Base-by-base conservation (phyloP, 2,329 filamentous ascomycete species). In the Pseudocercospora crystallina region DNA sequence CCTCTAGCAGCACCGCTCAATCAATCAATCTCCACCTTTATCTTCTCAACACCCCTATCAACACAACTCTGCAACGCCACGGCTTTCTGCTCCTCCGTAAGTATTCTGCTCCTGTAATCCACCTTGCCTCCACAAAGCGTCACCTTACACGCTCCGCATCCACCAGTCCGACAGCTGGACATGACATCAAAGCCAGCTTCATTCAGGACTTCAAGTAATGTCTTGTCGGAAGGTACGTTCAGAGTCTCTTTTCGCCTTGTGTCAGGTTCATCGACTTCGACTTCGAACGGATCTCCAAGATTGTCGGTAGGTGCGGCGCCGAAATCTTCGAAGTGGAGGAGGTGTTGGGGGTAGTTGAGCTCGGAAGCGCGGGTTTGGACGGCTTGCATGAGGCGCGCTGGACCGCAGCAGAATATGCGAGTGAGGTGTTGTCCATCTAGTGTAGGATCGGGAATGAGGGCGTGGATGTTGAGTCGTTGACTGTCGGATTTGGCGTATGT, bases 271-370 rank as follows among this genome's bases (percentile, higher is more conserved):
- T 66, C 64, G 0, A 86, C 72, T 40, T 80, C 74, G 0, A 72
- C 82, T 35, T 80, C 78, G 55, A 86, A 86, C 0, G 81, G 77
- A 58, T 85, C 80, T 0, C 83, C 82, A 0, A 73, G 73, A 15
- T 49, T 0, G 74, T 70, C 14, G 78, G 74, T 1, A 3, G 38
- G 30, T 8, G 44, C 33, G 17, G 78, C 77, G 1, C 71, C 69
- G 53, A 86, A 86, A 0, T 78, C 77, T 64, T 86, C 83, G 51
- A 78, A 81, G 63, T 86, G 82, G 1, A 85, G 71, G 35, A 82
- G 80, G 0, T 73, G 69, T 2, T 75, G 69, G 0, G 71, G 64
- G 0, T 86, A 69, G 0, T 74, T 71, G 8, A 69, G 68, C 7
- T 65, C 65, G 8, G 69, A 67, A 0, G 76, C 75, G 10, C 73